Base-by-base conservation (phyloP, 495 filamentous ascomycete genomes). In the Neurospora sp. region DNA sequence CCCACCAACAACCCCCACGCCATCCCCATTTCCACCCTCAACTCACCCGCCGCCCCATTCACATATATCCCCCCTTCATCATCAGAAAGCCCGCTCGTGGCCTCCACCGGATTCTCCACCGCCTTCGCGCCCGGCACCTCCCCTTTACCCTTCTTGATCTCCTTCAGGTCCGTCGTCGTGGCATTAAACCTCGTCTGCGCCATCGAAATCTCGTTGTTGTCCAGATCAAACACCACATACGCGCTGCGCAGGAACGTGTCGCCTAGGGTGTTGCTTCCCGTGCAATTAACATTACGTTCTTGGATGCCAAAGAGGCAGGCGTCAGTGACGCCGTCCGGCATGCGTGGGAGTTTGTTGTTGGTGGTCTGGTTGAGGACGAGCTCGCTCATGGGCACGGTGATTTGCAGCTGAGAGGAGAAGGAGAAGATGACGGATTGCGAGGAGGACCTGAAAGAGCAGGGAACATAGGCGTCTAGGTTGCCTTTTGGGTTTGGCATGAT, bases 181-280 rank as follows among this genome's bases (percentile, higher is more conserved):
- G 89, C 82, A 78, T 97, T 93, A 82, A 96, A 97, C 65, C 88
- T 89, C 1, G 95, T 96, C 78, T 92, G 91, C 14, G 93, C 95
- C 45, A 99, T 81, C 12, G 91, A 91, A 72, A 99, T 94, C 82
- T 94, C 87, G 81, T 97, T 93, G 79, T 95, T 97, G 16, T 85
- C 87, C 18, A 98, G 83, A 76, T 98, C 94, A 77, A 94, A 98
- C 0, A 99, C 95, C 38, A 97, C 89, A 77, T 98, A 99, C 0
- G 94, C 94, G 41, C 90, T 92, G 71, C 96, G 88, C 18, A 99
- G 85, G 83, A 98, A 99, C 0, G 95, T 98, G 79, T 99, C 95
- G 14, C 95, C 95, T 40, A 99, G 83, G 5, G 97, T 91, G 44
- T 87, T 83, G 4, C 88, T 90, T 61, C 87, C 88, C n/a, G 82